Evolutionary conservation across 805 yeast genomes (phyloP), one percentile per base, ranked within the genome.

Genomic region (Nakazawaea wickerhamii): DNA sequence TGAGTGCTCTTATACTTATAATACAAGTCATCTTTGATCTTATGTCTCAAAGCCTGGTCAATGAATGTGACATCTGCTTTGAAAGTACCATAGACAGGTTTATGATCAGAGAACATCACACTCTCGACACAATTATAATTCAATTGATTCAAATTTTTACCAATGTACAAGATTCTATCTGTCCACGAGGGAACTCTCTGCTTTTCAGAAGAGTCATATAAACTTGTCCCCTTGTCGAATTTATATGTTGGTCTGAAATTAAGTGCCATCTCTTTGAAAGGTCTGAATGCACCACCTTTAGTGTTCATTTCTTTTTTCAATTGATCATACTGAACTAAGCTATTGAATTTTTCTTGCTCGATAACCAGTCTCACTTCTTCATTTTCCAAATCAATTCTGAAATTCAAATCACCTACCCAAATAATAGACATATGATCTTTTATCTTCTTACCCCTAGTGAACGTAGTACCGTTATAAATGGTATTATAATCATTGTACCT

Each of bases 161-260:
- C 88, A 46, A 72, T 69, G 53, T 71, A 81, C 37, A 91, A 64
- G 43, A 43, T 35, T 44, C 99, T 67, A 64, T 93, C 99, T 3
- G 98, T 90, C 99, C 99, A 93, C 0, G 99, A 95, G 1, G 99
- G 99, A 10, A 86, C 80, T 48, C 99, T 75, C 60, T 80, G 81
- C 61, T 93, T 93, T 54, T 91, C 98, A 31, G 95, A 81, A 0
- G 95, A 75, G 59, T 93, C 99, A 58, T 90, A 93, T 2, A 57
- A 63, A 36, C 74, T 76, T 0, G 95, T 83, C 4, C 95, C 95
- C 38, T 86, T 84, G 57, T 93, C 95, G 59, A 83, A 93, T 58
- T 93, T 93, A 63, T 93, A 93, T 0, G 99, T 93, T 5, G 99
- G 99, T 6, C 83, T 73, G 54, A 93, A 91, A 15, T 64, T 67